Conservation (phyloP, 2,329 filamentous ascomycete genomes). For the Arthrobotrys sinensis region DNA sequence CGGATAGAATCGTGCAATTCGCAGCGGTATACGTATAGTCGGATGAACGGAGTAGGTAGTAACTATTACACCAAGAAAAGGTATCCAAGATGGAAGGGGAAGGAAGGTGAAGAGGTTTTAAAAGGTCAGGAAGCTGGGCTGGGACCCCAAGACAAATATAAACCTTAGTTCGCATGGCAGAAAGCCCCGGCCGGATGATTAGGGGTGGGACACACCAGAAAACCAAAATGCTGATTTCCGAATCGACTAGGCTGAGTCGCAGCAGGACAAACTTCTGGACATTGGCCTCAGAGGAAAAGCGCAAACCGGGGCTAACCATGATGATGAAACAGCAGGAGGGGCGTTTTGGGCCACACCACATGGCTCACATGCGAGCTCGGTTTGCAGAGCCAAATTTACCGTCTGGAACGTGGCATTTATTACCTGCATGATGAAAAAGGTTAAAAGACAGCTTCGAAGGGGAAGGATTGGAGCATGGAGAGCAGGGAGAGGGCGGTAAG, state of each 20-base stretch:
- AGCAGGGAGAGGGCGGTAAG: slow-evolving; percentile 19
- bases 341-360: slow-evolving; percentile 51
- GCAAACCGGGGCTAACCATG: slow-evolving; percentile 60
- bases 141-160: slow-evolving; percentile 56
- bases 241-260: slow-evolving; percentile 49
- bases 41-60: slow-evolving; percentile 25
- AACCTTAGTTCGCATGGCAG: slow-evolving; percentile 38
- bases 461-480: slow-evolving; percentile 19
- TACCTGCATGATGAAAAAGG: slow-evolving; percentile 52
- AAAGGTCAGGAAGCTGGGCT: slow-evolving; percentile 56
- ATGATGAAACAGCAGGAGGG: slow-evolving; percentile 55
- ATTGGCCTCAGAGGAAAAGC: slow-evolving; percentile 34
- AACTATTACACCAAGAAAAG: slow-evolving; percentile 18
- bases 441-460: slow-evolving; percentile 43
- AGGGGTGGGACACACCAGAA: slow-evolving; percentile 45
- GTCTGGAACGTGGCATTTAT: slow-evolving; percentile 60
- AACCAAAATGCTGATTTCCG: slow-evolving; percentile 47
- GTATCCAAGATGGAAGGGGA: slow-evolving; percentile 45
- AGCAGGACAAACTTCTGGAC: slow-evolving; percentile 42
- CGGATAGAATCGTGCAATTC: slow-evolving; percentile 16
- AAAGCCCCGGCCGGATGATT: slow-evolving; percentile 44
- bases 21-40: slow-evolving; percentile 10
- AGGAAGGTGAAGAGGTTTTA: slow-evolving; percentile 53
- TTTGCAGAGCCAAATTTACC: slow-evolving; percentile 60
- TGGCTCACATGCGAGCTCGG: slow-evolving; percentile 60